A percentile compares a stretch with the other conserved stretches of the same genome.
Conservation (phyloP, 1,284 basidiomycete genomes). For the Taiwanofungus camphoratus region DNA sequence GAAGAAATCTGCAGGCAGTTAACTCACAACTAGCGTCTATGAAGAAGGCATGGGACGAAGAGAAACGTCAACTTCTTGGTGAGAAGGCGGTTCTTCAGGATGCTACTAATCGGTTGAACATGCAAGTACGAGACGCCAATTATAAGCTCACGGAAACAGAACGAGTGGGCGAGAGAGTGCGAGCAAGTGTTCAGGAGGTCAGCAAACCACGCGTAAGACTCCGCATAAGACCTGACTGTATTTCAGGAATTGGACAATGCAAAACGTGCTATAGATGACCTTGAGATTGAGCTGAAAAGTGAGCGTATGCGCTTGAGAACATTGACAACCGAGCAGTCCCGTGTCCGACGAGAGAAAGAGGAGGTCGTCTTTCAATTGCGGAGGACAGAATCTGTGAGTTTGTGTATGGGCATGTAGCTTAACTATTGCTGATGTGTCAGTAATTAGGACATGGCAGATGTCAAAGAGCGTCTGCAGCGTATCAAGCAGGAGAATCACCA, state of each 20-base stretch:
- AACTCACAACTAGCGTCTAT: slow-evolving; percentile 57
- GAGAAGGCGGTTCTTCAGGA: slow-evolving; percentile 70
- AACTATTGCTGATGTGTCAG: background rate
- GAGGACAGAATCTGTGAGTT: slow-evolving; percentile 60
- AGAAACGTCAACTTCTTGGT: slow-evolving; percentile 52
- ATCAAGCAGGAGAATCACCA: slow-evolving; percentile 65
- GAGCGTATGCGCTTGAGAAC: slow-evolving; percentile 61
- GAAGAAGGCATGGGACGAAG: slow-evolving; percentile 62
- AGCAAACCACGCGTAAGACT: slow-evolving; percentile 15
- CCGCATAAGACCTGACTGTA: slow-evolving; percentile 4
- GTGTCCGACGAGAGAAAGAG: slow-evolving; percentile 55
- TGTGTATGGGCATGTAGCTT: background rate
- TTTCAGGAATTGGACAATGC: slow-evolving; percentile 65
- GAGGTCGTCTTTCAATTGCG: slow-evolving; percentile 55
- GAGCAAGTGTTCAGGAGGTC: slow-evolving; percentile 52
- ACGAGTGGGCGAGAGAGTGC: slow-evolving; percentile 39
- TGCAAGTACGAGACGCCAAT: slow-evolving; percentile 51
- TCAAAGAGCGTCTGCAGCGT: slow-evolving; percentile 59
- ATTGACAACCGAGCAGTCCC: slow-evolving; percentile 57
- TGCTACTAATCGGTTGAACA: slow-evolving; percentile 57
- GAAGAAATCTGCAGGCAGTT: slow-evolving; percentile 49
- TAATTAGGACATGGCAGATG: slow-evolving; percentile 67
- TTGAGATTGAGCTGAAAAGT: slow-evolving; percentile 60
- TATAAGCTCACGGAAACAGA: slow-evolving; percentile 47
- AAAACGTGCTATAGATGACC: slow-evolving; percentile 53